A percentile compares a stretch with the other conserved stretches of the same genome.
phyloP scores from a whole-genome alignment of 1,284 basidiomycete species.

The Ceratobasidium sp. region DNA sequence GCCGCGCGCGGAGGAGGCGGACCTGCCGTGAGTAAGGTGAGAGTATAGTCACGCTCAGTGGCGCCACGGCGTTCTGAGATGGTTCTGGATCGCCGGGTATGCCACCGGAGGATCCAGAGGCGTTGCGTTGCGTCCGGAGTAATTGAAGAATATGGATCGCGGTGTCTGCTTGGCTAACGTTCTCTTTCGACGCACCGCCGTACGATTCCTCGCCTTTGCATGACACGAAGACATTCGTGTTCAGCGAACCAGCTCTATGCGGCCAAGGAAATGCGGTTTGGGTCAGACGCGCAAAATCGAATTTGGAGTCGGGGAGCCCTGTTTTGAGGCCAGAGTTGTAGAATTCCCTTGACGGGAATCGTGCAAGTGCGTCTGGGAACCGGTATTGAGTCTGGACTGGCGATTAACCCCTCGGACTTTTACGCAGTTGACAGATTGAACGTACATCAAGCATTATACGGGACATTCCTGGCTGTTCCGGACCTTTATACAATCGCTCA shows the following conservation, averaged over 20 bases:
- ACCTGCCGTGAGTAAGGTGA: conserved; percentile 67
- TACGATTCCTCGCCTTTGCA: conserved; percentile 65
- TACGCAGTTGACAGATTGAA: background rate
- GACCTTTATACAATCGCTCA: conserved; percentile 62
- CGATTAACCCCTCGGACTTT: background rate
- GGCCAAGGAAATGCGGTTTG: conserved; percentile 66
- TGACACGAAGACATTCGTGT: conserved; percentile 63
- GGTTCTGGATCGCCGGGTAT: conserved; percentile 19
- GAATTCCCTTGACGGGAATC: conserved; percentile 67
- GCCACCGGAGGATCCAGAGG: conserved; percentile 19
- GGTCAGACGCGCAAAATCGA: conserved; percentile 57
- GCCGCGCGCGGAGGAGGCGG: conserved; percentile 43
- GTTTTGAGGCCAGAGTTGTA: conserved; percentile 63
- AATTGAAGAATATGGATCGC: conserved; percentile 57
- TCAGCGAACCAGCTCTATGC: conserved; percentile 46
- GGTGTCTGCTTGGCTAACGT: conserved; percentile 62
- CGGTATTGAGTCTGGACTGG: conserved; percentile 63
- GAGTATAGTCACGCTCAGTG: conserved; percentile 60
- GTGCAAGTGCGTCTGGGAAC: conserved; percentile 62
- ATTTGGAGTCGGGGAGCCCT: conserved; percentile 51
- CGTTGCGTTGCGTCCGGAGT: conserved; percentile 50
- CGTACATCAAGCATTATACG: conserved; percentile 68
- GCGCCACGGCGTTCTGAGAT: conserved; percentile 19
- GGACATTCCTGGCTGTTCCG: conserved; percentile 52
- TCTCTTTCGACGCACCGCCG: conserved; percentile 66